phyloP scores from a whole-genome alignment of 495 filamentous ascomycete genomes.

The Penicillium cataractarum region DNA sequence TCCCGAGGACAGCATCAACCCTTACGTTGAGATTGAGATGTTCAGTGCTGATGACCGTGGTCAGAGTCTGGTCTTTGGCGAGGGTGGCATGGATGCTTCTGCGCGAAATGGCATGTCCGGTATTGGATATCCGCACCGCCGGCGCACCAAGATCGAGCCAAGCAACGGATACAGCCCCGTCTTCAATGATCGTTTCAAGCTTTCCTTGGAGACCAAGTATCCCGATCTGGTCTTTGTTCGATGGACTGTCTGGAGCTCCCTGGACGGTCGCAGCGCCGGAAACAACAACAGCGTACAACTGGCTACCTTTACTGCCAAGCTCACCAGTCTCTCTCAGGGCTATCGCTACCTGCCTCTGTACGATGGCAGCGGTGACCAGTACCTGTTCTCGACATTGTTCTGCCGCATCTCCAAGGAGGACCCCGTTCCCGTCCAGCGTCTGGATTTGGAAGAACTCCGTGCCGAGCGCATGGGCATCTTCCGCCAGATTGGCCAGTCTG shows the following conservation, averaged over 20 bases:
- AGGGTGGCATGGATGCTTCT: slow-evolving; percentile 72
- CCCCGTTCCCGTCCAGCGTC: slow-evolving; percentile 50
- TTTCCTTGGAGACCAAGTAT: slow-evolving; percentile 84
- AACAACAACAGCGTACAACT: slow-evolving; percentile 67
- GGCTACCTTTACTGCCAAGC: slow-evolving; percentile 89
- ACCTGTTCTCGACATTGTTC: slow-evolving; percentile 92
- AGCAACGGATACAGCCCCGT: slow-evolving; percentile 92
- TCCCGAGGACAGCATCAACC: slow-evolving; percentile 76
- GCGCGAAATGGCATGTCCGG: slow-evolving; percentile 70
- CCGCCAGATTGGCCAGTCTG: slow-evolving; percentile 51
- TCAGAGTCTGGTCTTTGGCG: slow-evolving; percentile 60
- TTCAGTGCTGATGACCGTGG: slow-evolving; percentile 91
- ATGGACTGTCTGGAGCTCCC: slow-evolving; percentile 85
- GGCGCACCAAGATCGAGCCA: slow-evolving; percentile 73
- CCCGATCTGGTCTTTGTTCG: slow-evolving; percentile 92
- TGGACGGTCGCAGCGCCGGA: slow-evolving; percentile 65
- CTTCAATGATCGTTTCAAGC: slow-evolving; percentile 74
- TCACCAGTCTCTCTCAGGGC: slow-evolving; percentile 87
- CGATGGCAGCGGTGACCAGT: slow-evolving; percentile 85
- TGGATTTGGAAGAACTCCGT: slow-evolving; percentile 51
- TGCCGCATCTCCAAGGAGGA: slow-evolving; percentile 76
- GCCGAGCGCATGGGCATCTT: slow-evolving; percentile 55
- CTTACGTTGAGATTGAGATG: slow-evolving; percentile 93
- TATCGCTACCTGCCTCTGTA: slow-evolving; percentile 96
- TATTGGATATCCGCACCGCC: slow-evolving; percentile 74